Base-by-base conservation (phyloP, 176 grass and related monocot species). In the Oryza australiensis region DNA sequence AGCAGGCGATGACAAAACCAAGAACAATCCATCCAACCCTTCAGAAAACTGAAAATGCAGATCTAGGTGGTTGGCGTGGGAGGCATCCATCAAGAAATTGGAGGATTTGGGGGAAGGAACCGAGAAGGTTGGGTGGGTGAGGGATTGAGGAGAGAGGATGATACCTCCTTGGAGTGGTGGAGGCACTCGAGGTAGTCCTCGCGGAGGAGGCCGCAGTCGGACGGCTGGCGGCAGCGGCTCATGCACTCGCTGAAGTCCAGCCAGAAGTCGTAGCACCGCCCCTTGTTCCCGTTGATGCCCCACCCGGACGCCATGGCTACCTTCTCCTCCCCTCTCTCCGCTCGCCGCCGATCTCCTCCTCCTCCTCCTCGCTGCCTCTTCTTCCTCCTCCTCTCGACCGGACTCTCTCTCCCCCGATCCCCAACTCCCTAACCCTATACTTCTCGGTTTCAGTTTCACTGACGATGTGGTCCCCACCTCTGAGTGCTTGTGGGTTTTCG, bases 111-210 rank as follows among this genome's bases (percentile, higher is more conserved):
- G 18, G 18, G 12, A 53, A 53, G 49, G 1, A 3, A 11, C 42
- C 9, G 35, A 12, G 24, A 26, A 16, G 40, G 16, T 3, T 48
- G 14, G 45, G 45, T 0, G 49, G 4, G 15, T 26, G 18, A 4
- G 1, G 41, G 35, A 16, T 12, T 26, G 72, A 46, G 3, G 12
- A 13, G 55, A 15, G 24, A 48, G 23, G 23, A 7, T 20, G 12
- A 38, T 32, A 97, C 95, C 92, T 97, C 95, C 82, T 97, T 97
- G 92, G 90, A 82, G 81, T 97, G 95, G 86, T 97, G 95, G 73
- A 97, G 95, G 89, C 95, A 97, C 86, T 97, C 95, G 80, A 97
- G 53, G 92, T 97, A 97, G 75, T 97, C 95, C 86, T 97, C 95
- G 73, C 95, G 95, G 86, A 94, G 88, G 92, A 97, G 88, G 73